These are phyloP conservation scores for Lasiodiplodia sp. DNA, from an alignment of 2,329 filamentous ascomycete species.

Conservation along the genomic window DNA sequence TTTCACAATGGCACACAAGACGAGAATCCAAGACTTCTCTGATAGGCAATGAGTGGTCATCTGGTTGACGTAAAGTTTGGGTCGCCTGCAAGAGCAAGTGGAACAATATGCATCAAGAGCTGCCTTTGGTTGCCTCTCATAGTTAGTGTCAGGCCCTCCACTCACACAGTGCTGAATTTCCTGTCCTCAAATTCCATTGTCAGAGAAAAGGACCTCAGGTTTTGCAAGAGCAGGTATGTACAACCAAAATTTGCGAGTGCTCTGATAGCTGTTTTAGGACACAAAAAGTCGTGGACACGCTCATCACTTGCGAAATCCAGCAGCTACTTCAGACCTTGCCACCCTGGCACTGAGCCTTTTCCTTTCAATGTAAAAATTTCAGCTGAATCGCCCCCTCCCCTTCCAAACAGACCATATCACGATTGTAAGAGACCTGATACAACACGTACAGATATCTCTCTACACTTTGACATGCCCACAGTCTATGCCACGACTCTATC, in stretches of 20 bases:
- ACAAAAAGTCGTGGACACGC: background rate
- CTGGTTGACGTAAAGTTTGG: background rate
- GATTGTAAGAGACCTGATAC: background rate
- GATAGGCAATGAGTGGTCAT: conserved; percentile 2
- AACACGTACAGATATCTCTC: background rate
- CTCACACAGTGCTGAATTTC: background rate
- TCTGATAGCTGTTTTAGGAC: background rate
- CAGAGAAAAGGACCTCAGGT: background rate
- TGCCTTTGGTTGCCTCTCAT: background rate
- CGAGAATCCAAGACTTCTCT: background rate
- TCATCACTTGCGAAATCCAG: background rate
- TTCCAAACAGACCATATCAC: background rate
- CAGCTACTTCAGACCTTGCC: background rate
- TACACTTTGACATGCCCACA: background rate
- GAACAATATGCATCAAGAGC: background rate
- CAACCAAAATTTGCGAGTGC: background rate
- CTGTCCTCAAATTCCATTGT: background rate
- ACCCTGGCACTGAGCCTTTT: background rate
- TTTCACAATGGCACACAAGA: conserved; percentile 6
- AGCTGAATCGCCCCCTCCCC: background rate
- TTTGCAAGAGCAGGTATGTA: background rate
- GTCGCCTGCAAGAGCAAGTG: background rate
- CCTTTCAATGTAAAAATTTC: background rate
- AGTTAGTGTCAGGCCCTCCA: background rate
- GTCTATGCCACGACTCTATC: background rate